Base-by-base conservation (phyloP, 1,284 basidiomycete genomes). In the Megacollybia platyphylla region DNA sequence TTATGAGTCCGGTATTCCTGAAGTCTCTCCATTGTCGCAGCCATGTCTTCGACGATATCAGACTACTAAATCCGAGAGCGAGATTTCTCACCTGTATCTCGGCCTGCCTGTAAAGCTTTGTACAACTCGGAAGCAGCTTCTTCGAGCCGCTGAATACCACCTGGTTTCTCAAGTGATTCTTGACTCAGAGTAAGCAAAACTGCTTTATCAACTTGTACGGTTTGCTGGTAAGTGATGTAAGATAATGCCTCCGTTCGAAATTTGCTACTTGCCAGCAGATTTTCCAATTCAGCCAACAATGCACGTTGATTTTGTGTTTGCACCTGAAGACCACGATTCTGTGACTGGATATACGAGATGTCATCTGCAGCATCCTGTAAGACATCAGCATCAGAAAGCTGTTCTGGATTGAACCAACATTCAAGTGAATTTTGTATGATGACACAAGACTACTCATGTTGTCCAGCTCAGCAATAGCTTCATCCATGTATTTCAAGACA, bases 251-350 rank as follows among this genome's bases (percentile, higher is more conserved):
- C 10, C n/a, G 36, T 5, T 6, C 42, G 38, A 20, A 27, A n/a
- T 42, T 38, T 32, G 26, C 26, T 6, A 55, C 76, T 44, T 50
- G 87, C 88, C 53, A 97, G 64, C 18, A 96, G 67, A 52, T 88
- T 86, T 56, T 91, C 82, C 5, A 97, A 64, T 59, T 91, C 92
- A 31, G 65, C 69, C 27, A 96, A 60, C 5, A 97, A 69, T 2
- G 80, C 77, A 32, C 84, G 76, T 59, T 97, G 94, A 54, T 98
- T 99, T 55, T 94, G 91, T 7, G 84, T 97, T 55, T 98, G 94
- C 1, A 98, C 92, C 63, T 99, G 96, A 29, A 98, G 65, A 52
- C 96, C 96, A 42, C 93, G 77, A 56, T 96, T 94, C 60, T 98
- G 96, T 2, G 86, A 86, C 63, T 98, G 96, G 53, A 99, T 97